A percentile compares a stretch with the other conserved stretches of the same genome.
These are phyloP conservation scores for Ganoderma boninense DNA, from an alignment of 1,284 basidiomycete species.

Conservation along the genomic window DNA sequence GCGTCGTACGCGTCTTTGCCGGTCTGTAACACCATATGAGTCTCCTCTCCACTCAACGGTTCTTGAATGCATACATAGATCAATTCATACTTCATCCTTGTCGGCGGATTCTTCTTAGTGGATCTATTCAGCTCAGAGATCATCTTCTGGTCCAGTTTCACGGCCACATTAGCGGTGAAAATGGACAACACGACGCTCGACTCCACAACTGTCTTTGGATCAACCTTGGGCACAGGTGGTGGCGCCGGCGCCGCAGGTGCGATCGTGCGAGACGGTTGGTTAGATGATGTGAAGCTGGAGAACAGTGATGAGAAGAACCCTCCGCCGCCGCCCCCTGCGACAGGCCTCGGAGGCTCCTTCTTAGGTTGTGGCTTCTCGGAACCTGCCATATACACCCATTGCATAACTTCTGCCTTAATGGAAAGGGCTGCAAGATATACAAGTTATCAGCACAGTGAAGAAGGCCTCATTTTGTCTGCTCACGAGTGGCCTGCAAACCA, in stretches of 20 bases:
- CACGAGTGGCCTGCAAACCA: constrained; percentile 72
- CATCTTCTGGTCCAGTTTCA: constrained; percentile 79
- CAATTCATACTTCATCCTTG: constrained; percentile 79
- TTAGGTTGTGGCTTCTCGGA: constrained; percentile 63
- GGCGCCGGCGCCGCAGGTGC: constrained; percentile 53
- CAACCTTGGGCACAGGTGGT: constrained; percentile 50
- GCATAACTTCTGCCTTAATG: constrained; percentile 86
- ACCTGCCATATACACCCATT: constrained; percentile 82
- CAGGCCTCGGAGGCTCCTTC: constrained; percentile 36
- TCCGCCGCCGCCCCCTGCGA: constrained; percentile 48
- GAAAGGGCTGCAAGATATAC: constrained; percentile 62
- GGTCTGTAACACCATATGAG: constrained; percentile 57
- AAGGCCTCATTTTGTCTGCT: constrained; percentile 28
- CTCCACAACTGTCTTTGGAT: constrained; percentile 65
- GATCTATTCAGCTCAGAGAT: constrained; percentile 86
- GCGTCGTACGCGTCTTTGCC: constrained; percentile 89
- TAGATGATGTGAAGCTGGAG: constrained; percentile 61
- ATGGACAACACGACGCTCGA: constrained; percentile 83
- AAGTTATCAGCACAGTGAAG: neutral
- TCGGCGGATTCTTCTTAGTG: constrained; percentile 95
- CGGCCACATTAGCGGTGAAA: constrained; percentile 84
- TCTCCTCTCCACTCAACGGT: no score
- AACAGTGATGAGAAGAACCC: constrained; percentile 83
- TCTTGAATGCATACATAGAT: constrained; percentile 74
- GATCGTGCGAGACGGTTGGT: constrained; percentile 49